Base-by-base conservation (phyloP, 2,329 filamentous ascomycete species). In the Rhexocercosporidium sp. region DNA sequence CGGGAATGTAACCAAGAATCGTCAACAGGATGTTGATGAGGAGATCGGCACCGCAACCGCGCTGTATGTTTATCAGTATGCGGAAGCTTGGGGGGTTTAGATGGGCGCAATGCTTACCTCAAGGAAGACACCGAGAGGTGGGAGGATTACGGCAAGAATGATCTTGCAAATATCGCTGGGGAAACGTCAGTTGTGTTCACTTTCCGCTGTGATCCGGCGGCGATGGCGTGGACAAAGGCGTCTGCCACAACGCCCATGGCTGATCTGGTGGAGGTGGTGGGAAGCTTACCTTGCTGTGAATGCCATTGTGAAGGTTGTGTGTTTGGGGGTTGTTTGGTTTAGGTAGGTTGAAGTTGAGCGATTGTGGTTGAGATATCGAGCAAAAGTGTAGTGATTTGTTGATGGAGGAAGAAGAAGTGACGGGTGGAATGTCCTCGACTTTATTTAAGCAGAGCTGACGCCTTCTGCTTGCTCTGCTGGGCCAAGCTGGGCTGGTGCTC, bases 11-110 rank as follows among this genome's bases (percentile, higher is more conserved):
- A 77, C 79, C 89, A 74, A 93, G 84, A 75, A 93, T 88, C 75
- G 93, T 96, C 82, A 96, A 84, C 77, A 94, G 86, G 81, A 97
- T 92, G 90, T 96, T 97, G 88, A 97, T 96, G 81, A 95, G 85
- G 77, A 97, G 85, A 79, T 97, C 92, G 73, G 90, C 88, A 78
- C 90, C 90, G 83, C 94, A 97, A 76, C 94, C 94, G 75, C 91
- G 89, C 90, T 72, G 41, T 16, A 16, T 18, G 16, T 37, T n/a
- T 49, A 62, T 71, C 59, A 71, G 63, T 59, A 54, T 25, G 2
- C 44, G 27, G 47, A 51, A 20, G 27, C 20, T 53, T 54, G 18
- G 8, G 29, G 29, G 27, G 20, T 47, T 25, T 4, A 4, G 14
- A 49, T 34, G 46, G 56, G 60, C 25, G 39, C 22, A 34, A 25